Evolutionary conservation across 352 stramenopile genomes (phyloP), one percentile per base, ranked within the genome.

Genomic region (Pythium biforme): DNA sequence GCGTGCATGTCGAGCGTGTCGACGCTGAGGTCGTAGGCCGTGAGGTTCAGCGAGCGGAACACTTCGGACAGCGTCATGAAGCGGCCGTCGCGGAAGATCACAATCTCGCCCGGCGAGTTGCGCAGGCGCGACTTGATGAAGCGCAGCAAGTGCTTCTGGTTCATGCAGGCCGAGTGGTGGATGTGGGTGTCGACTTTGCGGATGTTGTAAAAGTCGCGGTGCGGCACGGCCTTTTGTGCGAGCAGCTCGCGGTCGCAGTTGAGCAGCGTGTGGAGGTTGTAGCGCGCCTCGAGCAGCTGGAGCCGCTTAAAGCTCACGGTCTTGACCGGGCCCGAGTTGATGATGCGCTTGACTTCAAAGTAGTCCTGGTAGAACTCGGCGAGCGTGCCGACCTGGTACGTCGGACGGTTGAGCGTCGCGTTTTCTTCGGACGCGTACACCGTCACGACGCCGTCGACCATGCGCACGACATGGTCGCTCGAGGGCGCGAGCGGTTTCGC

Each of bases 141-240:
- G 15, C 93, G 86, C 60, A 98, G 74, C 63, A 98, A 59, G 70
- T 98, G 93, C 70, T 98, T 98, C 69, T 97, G 90, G 73, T 98
- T 98, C 94, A 98, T 98, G 70, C 93, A 97, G 22, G 94, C 94
- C 56, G 85, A 97, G 69, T 99, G 91, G 73, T 99, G 97, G 59
- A 99, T 98, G 70, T 99, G 97, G 67, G 98, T 99, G 65, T 99
- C 97, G 11, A 99, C 95, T 74, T 99, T 99, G 25, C 96, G 83
- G 14, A 98, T 94, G 59, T 98, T 97, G 79, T 99, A 99, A 69
- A 99, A 99, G 68, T 99, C 97, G n/a, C 97, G 97, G 52, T 99
- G 96, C 8, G 98, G 92, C 40, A 99, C 88, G 31, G 88, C 89
- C 72, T 97, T 98, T 64, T 99, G 95, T 49, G 96, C 94, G 46